Base-by-base conservation (phyloP, 2,329 filamentous ascomycete species). In the Calonectria pauciramosa region DNA sequence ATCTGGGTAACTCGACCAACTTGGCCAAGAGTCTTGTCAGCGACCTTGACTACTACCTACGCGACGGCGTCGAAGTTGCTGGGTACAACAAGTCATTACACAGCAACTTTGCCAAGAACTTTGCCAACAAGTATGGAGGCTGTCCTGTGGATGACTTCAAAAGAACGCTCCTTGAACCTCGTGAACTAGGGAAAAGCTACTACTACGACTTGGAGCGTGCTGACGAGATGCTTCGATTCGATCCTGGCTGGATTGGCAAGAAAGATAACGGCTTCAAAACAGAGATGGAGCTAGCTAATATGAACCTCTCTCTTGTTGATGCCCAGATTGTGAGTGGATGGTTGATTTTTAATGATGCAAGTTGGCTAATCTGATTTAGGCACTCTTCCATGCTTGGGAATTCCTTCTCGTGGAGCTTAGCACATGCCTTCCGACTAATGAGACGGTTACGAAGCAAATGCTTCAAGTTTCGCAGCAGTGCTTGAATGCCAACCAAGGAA, bases 81-180 rank as follows among this genome's bases (percentile, higher is more conserved):
- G 92, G 92, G 16, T 99, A 98, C 86, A 99, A 98, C 83, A 89
- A 90, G 59, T 98, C 96, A 3, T 87, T 99, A 59, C 97, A 99
- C 82, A 89, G 90, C 41, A 98, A 97, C 80, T 91, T 99, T 79
- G 92, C 94, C 73, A 93, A 92, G 81, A 99, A 99, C 83, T 94
- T 99, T 80, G 91, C 93, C 77, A 90, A 90, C 76, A 94, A 94
- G 77, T 99, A 97, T 82, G 87, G 91, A 2, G 93, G 93, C 6
- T 94, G 94, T 79, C 91, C 91, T 30, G 87, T 98, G n/a, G 88
- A 91, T 20, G 93, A 94, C 80, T 94, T 99, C 83, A 97, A 96
- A 86, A 91, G 94, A 68, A 96, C 95, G 1, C 85, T 90, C 3
- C 84, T 97, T 34, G 89, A 91, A 70, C 88, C 90, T 10, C 89